These are phyloP conservation scores for Pontederia crassipes DNA, from an alignment of 176 grass and related monocot species.

Conservation along the genomic window DNA sequence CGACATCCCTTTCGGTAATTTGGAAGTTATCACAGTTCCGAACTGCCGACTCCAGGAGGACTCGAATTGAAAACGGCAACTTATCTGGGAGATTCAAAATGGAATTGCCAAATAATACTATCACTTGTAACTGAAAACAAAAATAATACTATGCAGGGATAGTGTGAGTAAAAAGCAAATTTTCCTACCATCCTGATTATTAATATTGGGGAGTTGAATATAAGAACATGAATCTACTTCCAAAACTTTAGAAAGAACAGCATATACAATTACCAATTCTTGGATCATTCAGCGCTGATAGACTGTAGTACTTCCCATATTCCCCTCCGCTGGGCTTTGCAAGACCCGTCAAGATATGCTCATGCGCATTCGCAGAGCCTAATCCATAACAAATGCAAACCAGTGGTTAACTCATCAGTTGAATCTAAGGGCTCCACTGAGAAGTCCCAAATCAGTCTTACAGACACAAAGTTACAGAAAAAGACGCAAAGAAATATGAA, in stretches of 20 bases:
- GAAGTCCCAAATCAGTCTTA: no score
- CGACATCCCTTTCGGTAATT: conserved; percentile 33
- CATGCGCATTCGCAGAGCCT: conserved; percentile 11
- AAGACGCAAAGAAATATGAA: no score
- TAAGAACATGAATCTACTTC: not conserved
- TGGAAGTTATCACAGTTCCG: conserved; percentile 38
- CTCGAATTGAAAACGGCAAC: conserved; percentile 8
- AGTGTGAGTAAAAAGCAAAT: not conserved
- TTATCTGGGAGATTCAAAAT: not conserved
- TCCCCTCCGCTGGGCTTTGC: not conserved
- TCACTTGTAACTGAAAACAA: not conserved
- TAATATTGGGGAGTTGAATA: not conserved
- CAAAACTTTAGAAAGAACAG: not conserved
- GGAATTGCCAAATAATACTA: not conserved
- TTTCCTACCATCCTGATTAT: not conserved
- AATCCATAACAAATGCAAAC: no score
- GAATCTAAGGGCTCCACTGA: no score
- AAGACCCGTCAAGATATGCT: conserved; percentile 27
- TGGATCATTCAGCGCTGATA: conserved; percentile 24
- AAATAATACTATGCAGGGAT: not conserved
- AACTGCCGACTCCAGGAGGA: conserved; percentile 37
- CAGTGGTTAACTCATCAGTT: no score
- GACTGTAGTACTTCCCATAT: conserved; percentile 38
- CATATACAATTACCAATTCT: conserved; percentile 26
- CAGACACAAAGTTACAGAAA: no score